Conservation (phyloP, 2,329 filamentous ascomycete genomes). For the Trichoderma sp. region DNA sequence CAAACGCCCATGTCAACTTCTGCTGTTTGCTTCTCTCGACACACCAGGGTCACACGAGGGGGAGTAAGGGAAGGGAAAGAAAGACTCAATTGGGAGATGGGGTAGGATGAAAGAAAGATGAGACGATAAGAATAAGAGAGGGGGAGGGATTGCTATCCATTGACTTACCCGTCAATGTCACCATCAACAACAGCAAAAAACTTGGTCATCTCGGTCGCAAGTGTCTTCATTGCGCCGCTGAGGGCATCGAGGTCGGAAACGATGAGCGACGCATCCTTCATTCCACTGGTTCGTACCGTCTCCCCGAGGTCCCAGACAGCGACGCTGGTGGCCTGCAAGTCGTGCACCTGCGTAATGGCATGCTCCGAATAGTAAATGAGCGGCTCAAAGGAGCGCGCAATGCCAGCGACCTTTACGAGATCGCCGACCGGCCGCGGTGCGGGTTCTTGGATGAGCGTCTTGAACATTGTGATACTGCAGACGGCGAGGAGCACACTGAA, state of each 20-base stretch:
- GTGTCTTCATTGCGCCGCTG: constrained; percentile 77
- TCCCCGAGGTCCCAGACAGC: constrained; percentile 95
- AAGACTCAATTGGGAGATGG: neutral
- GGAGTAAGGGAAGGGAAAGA: neutral
- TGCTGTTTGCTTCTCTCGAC: constrained; percentile 13
- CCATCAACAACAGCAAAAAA: constrained; percentile 94
- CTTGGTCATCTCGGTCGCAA: constrained; percentile 81
- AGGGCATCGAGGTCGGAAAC: constrained; percentile 81
- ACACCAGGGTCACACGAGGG: constrained; percentile 12
- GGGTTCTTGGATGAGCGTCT: constrained; percentile 68
- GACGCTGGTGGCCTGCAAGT: constrained; percentile 85
- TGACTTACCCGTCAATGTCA: constrained; percentile 74
- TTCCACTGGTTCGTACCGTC: constrained; percentile 82
- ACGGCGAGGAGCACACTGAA: constrained; percentile 60
- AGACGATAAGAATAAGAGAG: neutral
- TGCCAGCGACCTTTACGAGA: constrained; percentile 82
- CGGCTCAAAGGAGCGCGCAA: constrained; percentile 89
- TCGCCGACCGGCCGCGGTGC: constrained; percentile 49
- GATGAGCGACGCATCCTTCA: constrained; percentile 85
- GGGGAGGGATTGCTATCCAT: neutral
- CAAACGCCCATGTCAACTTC: constrained; percentile 18
- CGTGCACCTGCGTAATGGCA: constrained; percentile 78
- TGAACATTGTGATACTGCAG: constrained; percentile 62
- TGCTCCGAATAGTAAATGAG: constrained; percentile 93
- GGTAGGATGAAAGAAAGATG: neutral